Evolutionary conservation across 2,329 filamentous ascomycete genomes (phyloP).

Genomic region (Botrytis aclada): DNA sequence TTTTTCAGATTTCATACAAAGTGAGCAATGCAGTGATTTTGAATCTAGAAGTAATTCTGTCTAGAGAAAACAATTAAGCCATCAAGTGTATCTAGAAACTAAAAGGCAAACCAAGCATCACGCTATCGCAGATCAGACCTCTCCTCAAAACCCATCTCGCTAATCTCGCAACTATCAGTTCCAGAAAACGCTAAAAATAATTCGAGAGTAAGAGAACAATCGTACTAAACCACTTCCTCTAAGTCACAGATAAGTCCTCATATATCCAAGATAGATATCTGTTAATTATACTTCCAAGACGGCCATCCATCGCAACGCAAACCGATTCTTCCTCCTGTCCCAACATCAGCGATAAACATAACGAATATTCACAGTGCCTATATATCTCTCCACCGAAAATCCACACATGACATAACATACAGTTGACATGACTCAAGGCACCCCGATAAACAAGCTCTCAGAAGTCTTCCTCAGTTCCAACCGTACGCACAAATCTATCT

Average conservation of each 20-base stretch:
- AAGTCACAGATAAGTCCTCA: background rate
- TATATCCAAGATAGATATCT: accelerated
- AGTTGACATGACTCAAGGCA: background rate
- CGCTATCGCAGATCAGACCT: background rate
- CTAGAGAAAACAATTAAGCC: background rate
- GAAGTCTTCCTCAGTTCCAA: background rate
- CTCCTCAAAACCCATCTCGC: background rate
- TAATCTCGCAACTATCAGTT: background rate
- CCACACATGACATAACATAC: background rate
- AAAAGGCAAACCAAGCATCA: background rate
- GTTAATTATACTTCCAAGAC: background rate
- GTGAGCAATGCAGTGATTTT: background rate
- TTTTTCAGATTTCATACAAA: background rate
- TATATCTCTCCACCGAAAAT: background rate
- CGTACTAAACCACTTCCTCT: background rate
- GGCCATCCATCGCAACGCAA: background rate
- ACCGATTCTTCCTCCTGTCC: background rate
- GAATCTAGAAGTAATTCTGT: background rate
- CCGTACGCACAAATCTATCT: background rate
- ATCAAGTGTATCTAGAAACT: background rate
- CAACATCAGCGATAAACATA: background rate
- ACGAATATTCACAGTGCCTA: background rate
- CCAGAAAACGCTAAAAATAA: background rate
- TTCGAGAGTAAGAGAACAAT: background rate
- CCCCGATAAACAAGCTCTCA: background rate